Conservation (phyloP, 495 filamentous ascomycete genomes). For the Saxophila tyrrhenica region DNA sequence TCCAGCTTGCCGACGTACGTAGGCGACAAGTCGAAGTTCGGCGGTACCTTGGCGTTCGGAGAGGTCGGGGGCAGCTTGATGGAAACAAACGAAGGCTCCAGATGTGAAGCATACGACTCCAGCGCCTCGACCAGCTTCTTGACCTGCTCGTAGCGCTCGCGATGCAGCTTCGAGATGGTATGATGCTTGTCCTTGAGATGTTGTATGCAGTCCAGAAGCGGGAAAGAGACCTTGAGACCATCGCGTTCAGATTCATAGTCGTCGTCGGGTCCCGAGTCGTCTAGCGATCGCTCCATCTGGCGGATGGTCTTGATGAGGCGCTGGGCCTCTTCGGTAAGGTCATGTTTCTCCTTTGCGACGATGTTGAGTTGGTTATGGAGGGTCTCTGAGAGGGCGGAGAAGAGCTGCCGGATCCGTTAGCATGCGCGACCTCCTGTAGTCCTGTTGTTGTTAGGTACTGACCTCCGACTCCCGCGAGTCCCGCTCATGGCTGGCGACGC, state of each 20-base stretch:
- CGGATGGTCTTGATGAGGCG: slow-evolving; percentile 70
- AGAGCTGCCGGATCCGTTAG: slow-evolving; percentile 47
- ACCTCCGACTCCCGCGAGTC: slow-evolving; percentile 80
- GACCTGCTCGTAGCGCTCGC: slow-evolving; percentile 84
- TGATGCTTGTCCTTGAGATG: slow-evolving; percentile 74
- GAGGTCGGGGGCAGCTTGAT: slow-evolving; percentile 71
- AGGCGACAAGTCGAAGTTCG: slow-evolving; percentile 77
- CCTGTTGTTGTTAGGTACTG: slow-evolving; percentile 23
- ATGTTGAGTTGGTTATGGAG: slow-evolving; percentile 70
- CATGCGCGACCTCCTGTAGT: not conserved
- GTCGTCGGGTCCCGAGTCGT: slow-evolving; percentile 55
- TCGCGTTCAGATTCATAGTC: slow-evolving; percentile 51
- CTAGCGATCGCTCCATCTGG: slow-evolving; percentile 87
- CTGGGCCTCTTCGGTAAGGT: slow-evolving; percentile 76
- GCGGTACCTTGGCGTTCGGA: slow-evolving; percentile 59
- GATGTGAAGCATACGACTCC: slow-evolving; percentile 86
- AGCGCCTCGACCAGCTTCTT: slow-evolving; percentile 89
- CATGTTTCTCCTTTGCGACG: slow-evolving; percentile 78
- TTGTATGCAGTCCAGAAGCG: slow-evolving; percentile 66
- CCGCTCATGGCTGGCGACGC: slow-evolving; percentile 78
- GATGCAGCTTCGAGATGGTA: slow-evolving; percentile 66
- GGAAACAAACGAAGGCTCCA: slow-evolving; percentile 73
- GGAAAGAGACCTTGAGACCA: slow-evolving; percentile 63
- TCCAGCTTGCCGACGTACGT: slow-evolving; percentile 81
- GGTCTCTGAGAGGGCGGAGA: slow-evolving; percentile 75